Base-by-base conservation (phyloP, 106 monocot species). In the Alisma plantagoaquatica region DNA sequence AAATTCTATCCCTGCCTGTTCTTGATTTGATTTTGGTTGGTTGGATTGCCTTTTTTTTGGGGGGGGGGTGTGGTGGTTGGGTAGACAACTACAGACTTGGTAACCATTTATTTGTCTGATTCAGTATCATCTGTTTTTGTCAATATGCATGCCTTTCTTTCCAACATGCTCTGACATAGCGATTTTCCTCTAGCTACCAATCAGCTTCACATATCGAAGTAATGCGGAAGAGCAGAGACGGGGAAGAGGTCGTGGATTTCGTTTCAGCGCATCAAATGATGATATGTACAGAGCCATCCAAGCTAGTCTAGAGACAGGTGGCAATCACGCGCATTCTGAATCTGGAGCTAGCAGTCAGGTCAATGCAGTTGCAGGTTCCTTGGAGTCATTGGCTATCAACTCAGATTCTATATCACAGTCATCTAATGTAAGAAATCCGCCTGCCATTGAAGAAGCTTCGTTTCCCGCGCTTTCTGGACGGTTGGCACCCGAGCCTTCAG, bases 141-240 rank as follows among this genome's bases (percentile, higher is more conserved):
- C n/a, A n/a, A n/a, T n/a, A n/a, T n/a, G n/a, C n/a, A 38, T 38
- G 35, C 14, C 14, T 38, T 14, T 38, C 35, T 20, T 41, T 54
- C 33, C 22, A 23, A 10, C 31, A 41, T 4, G 10, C 23, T 56
- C 41, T 27, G 12, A 16, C 33, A 56, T 56, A 10, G 25, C 29
- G 16, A 7, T 24, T 56, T 35, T 41, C 11, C 48, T 48, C 17
- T 24, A 96, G 94, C 80, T 98, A 65, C 96, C 96, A 43, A 90
- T 81, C 23, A 98, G 96, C 68, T 98, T 98, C 29, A 78, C 71
- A 50, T 98, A 74, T 72, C 69, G 84, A 43, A 61, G 54, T 56
- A 67, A 46, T 59, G 81, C 75, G 52, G 81, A 82, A 62, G 89
- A 78, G 18, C 88, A 78, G 10, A 77, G 84, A 17, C 78, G 73